Conservation (phyloP, 2,329 filamentous ascomycete species). For the Cercospora sp. region DNA sequence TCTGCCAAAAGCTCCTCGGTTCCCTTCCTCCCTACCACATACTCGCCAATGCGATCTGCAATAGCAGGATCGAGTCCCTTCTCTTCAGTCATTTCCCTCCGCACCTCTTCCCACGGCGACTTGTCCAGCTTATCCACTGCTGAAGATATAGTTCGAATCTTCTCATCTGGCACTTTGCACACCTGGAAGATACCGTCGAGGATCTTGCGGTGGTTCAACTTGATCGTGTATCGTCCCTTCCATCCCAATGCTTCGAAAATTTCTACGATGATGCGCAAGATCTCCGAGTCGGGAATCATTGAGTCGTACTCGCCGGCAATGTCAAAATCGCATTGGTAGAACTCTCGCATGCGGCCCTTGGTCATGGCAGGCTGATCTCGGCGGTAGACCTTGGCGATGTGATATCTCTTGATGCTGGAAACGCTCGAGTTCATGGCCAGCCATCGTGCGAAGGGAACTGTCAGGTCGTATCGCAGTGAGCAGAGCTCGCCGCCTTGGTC, state of each 20-base stretch:
- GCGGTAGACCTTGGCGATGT: slow-evolving; percentile 90
- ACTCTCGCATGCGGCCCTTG: slow-evolving; percentile 91
- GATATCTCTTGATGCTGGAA: slow-evolving; percentile 86
- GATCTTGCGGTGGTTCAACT: slow-evolving; percentile 93
- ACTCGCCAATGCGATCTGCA: slow-evolving; percentile 84
- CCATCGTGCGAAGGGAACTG: slow-evolving; percentile 88
- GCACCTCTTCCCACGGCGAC: slow-evolving; percentile 79
- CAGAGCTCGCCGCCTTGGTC: slow-evolving; percentile 86
- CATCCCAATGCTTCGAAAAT: slow-evolving; percentile 80
- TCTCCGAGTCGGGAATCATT: slow-evolving; percentile 91
- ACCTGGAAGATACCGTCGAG: slow-evolving; percentile 90
- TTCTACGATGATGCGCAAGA: slow-evolving; percentile 79
- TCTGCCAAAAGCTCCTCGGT: slow-evolving; percentile 70
- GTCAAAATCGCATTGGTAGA: slow-evolving; percentile 97
- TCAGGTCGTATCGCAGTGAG: slow-evolving; percentile 82
- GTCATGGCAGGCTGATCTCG: slow-evolving; percentile 82
- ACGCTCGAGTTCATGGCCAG: slow-evolving; percentile 85
- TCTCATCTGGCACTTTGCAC: slow-evolving; percentile 81
- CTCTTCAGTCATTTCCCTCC: slow-evolving; percentile 88
- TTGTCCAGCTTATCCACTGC: slow-evolving; percentile 97
- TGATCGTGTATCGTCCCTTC: slow-evolving; percentile 76
- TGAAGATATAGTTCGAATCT: slow-evolving; percentile 84
- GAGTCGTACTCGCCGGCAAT: slow-evolving; percentile 84
- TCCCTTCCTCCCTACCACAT: slow-evolving; percentile 74
- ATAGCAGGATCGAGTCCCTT: slow-evolving; percentile 76